Percentiles rank a stretch among this genome's conserved stretches.
phyloP scores from a whole-genome alignment of 331 rosid genomes.

The Dryas integrifolia region DNA sequence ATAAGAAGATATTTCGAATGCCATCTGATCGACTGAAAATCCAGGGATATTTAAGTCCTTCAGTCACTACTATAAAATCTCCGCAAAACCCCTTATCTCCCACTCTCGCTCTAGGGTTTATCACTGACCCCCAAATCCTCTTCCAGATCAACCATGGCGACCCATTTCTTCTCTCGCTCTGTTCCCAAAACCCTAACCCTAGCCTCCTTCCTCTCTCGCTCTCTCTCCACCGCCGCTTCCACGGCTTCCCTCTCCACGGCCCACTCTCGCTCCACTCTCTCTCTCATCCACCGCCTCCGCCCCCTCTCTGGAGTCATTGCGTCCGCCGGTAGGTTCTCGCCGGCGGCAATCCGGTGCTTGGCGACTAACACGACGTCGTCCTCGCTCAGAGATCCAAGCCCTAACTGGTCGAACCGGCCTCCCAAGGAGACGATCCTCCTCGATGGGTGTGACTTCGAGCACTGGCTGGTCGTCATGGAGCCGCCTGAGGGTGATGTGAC shows the following conservation, averaged over 20 bases:
- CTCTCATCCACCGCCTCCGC: conserved; percentile 64
- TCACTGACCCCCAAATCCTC: background rate
- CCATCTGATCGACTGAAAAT: background rate
- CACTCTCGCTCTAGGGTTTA: conserved; percentile 37
- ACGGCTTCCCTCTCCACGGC: conserved; percentile 26
- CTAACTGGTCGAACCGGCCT: conserved; percentile 92
- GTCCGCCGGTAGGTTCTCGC: conserved; percentile 23
- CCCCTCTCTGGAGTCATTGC: conserved; percentile 43
- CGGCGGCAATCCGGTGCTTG: conserved; percentile 36
- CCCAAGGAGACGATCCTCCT: conserved; percentile 91
- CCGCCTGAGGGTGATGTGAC: conserved; percentile 67
- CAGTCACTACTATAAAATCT: background rate
- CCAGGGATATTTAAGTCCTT: background rate
- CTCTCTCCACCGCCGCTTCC: conserved; percentile 30
- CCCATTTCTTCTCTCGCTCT: conserved; percentile 50
- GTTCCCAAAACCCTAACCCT: conserved; percentile 57
- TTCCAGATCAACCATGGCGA: conserved; percentile 50
- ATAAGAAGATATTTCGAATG: no score
- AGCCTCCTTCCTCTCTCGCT: conserved; percentile 50
- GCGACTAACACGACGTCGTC: conserved; percentile 79
- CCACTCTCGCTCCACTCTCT: conserved; percentile 33
- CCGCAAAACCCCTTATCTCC: conserved; percentile 22
- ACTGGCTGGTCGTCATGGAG: conserved; percentile 95
- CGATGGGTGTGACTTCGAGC: conserved; percentile 95
- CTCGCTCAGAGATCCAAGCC: conserved; percentile 85